Evolutionary conservation across 306 rosid genomes (phyloP).

Genomic region (Quercus bicolor): DNA sequence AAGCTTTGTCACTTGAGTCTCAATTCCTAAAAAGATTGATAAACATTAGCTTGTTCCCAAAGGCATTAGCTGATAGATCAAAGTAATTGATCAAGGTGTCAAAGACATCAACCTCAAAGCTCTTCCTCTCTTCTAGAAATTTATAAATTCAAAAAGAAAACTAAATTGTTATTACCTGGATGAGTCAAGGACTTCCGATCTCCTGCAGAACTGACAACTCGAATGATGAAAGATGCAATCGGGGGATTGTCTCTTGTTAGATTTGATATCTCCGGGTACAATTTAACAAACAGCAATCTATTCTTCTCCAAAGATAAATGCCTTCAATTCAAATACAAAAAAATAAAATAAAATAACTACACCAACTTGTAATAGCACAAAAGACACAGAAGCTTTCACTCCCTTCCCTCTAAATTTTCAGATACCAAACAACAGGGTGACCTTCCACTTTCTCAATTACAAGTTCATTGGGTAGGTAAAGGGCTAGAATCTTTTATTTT

Average conservation of each 20-base stretch:
- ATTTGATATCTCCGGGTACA: slow-evolving; percentile 85
- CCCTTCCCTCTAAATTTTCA: not conserved
- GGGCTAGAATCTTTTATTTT: not conserved
- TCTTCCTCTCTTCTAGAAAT: not conserved
- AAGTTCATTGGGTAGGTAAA: not conserved
- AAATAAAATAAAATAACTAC: not conserved
- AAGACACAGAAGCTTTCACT: not conserved
- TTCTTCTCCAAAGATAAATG: slow-evolving; percentile 91
- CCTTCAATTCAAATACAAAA: slow-evolving; percentile 48
- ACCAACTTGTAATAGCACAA: not conserved
- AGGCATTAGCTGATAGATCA: not conserved
- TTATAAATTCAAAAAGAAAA: not conserved
- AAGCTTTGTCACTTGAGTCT: not conserved
- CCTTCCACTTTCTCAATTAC: not conserved
- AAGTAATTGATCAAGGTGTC: not conserved
- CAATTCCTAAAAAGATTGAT: not conserved
- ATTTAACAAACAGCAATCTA: slow-evolving; percentile 63
- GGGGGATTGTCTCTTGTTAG: slow-evolving; percentile 85
- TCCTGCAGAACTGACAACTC: slow-evolving; percentile 70
- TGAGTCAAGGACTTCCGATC: slow-evolving; percentile 76
- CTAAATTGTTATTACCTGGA: slow-evolving; percentile 57
- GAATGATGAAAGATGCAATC: slow-evolving; percentile 76
- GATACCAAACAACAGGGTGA: not conserved
- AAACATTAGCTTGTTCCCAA: not conserved
- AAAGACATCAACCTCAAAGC: not conserved